These are phyloP conservation scores for Gossypium trilobum DNA, from an alignment of 441 rosid genomes.

Conservation along the genomic window DNA sequence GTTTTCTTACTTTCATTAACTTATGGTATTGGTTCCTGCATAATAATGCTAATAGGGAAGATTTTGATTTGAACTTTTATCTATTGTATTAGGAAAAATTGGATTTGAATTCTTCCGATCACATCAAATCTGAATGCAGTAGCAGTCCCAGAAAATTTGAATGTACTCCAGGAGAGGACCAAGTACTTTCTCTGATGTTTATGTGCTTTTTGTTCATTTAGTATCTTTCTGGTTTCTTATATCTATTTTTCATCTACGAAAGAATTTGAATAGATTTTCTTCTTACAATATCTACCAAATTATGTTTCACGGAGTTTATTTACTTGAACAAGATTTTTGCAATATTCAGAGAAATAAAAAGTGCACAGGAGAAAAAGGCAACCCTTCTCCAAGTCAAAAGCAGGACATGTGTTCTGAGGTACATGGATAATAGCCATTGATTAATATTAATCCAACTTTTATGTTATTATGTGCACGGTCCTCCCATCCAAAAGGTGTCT, in stretches of 20 bases:
- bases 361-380: slow-evolving; percentile 11
- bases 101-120: slow-evolving; percentile 15
- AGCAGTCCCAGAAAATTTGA: slow-evolving; percentile 18
- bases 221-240: background rate
- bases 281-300: background rate
- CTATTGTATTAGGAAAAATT: slow-evolving; percentile 21
- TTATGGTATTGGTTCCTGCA: background rate
- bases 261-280: background rate
- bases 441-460: background rate
- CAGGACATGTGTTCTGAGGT: slow-evolving; percentile 25
- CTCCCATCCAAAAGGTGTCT: background rate
- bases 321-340: background rate
- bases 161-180: slow-evolving; percentile 21
- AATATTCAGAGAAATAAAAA: slow-evolving; percentile 16
- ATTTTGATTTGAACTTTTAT: slow-evolving; percentile 10
- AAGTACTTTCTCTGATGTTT: slow-evolving; percentile 12
- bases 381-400: background rate
- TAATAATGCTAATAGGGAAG: slow-evolving; percentile 5
- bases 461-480: background rate
- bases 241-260: background rate
- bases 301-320: background rate
- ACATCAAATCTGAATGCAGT: slow-evolving; percentile 9
- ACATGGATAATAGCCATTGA: background rate
- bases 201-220: background rate
- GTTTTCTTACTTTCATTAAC: slow-evolving; percentile 6